Evolutionary conservation across 2,329 filamentous ascomycete genomes (phyloP), one percentile per base, ranked within the genome.

Genomic region (Coniochaeta pulveracea): DNA sequence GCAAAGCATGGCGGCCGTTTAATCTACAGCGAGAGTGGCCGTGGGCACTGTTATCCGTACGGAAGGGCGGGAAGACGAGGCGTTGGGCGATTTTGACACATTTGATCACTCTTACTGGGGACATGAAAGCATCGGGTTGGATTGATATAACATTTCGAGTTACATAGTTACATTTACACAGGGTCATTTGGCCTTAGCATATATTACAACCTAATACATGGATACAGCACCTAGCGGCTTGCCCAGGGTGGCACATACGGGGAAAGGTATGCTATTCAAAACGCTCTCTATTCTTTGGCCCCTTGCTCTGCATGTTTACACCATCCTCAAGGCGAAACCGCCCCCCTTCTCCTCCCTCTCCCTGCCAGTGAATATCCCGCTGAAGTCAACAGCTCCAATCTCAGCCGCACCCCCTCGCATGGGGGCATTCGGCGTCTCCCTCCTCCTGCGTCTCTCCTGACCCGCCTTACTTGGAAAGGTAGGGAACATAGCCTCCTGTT

Each of bases 401-500:
- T 65, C 61, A 1, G 69, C 63, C 2, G 73, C 74, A 33, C 81
- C 76, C 0, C 86, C 88, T 19, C 89, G 66, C 24, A 72, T 73
- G 0, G 91, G 91, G 6, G 91, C 91, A 54, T 86, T 79, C 1
- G 91, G 91, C 41, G 79, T 88, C 39, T 77, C 75, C 38, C 72
- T 66, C 23, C 73, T 66, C 42, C 84, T 65, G 45, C 86, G 66
- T 49, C 78, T 80, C 64, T 98, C 91, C 63, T 91, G 82, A 2
- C 86, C 85, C 0, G 91, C 91, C 56, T 93, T 95, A 47, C 83
- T 91, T 0, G 91, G 91, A 53, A 96, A 98, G 0, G 91, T 96
- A 3, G 91, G 91, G 51, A 98, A 96, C 78, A 98, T 80, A 47
- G 80, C 81, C 51, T 85, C 81, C 6, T 80, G 77, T 60, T 96